Conservation (phyloP, 352 stramenopile genomes). For the Globisporangium lucens region DNA sequence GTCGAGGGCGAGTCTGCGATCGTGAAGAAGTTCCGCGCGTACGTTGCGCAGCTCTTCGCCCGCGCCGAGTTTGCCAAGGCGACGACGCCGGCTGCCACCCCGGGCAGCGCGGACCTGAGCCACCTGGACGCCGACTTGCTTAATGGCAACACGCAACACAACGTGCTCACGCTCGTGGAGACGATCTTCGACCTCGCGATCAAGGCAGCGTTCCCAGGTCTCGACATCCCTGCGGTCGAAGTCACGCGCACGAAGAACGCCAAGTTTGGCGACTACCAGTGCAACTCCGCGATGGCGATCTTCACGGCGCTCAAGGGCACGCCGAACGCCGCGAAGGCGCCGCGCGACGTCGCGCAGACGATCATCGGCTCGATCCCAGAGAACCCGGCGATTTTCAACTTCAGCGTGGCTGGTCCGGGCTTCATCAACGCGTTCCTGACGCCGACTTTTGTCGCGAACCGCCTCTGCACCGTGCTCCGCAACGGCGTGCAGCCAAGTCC, state of each 20-base stretch:
- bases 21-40: constrained; percentile 58
- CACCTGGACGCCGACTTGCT: constrained; percentile 49
- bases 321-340: constrained; percentile 61
- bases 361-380: constrained; percentile 88
- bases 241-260: constrained; percentile 81
- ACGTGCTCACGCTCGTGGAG: constrained; percentile 72
- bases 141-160: constrained; percentile 68
- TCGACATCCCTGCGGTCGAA: constrained; percentile 53
- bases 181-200: constrained; percentile 73
- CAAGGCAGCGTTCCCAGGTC: constrained; percentile 56
- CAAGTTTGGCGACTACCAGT: constrained; percentile 97
- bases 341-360: constrained; percentile 83
- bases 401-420: constrained; percentile 91
- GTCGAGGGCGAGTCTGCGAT: constrained; percentile 42
- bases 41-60: constrained; percentile 64
- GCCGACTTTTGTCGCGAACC: constrained; percentile 76
- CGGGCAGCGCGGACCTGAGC: constrained; percentile 15
- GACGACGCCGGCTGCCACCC: constrained; percentile 21
- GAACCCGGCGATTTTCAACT: constrained; percentile 87
- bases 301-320: constrained; percentile 95
- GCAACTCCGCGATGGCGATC: constrained; percentile 96
- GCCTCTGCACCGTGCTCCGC: constrained; percentile 58
- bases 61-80: constrained; percentile 46
- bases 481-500: constrained; percentile 84
- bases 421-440: constrained; percentile 98